These are phyloP conservation scores for Juncus inflexus DNA, from an alignment of 176 grass and related monocot species.

Conservation along the genomic window DNA sequence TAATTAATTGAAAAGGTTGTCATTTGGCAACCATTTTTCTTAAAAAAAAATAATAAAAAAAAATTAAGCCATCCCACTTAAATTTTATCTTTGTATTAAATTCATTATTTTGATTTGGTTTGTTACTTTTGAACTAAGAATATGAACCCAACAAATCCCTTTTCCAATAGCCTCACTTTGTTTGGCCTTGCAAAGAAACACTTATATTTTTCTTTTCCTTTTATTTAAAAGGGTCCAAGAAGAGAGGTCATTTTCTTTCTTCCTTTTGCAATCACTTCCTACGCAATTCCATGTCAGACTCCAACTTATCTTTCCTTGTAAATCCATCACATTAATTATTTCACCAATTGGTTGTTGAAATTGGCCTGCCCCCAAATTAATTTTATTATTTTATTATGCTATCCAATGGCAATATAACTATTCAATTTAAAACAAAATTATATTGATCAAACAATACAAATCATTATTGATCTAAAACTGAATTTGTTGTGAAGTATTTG, in stretches of 20 bases:
- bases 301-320: constrained; percentile 23
- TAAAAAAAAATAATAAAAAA: no score
- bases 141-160: constrained; percentile 6
- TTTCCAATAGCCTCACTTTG: constrained; percentile 13
- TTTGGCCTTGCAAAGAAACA: constrained; percentile 15
- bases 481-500: background rate
- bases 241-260: background rate
- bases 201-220: constrained; percentile 21
- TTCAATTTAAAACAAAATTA: no score
- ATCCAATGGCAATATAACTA: no score
- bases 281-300: constrained; percentile 54
- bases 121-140: constrained; percentile 49
- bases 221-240: constrained; percentile 4
- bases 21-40: no score
- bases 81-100: background rate
- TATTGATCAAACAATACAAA: no score
- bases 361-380: background rate
- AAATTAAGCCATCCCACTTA: no score
- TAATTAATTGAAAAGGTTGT: no score
- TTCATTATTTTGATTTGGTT: constrained; percentile 15
- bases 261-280: constrained; percentile 32
- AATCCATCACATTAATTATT: constrained; percentile 34
- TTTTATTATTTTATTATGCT: constrained; percentile 7
- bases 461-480: background rate
- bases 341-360: constrained; percentile 34